A percentile compares a stretch with the other conserved stretches of the same genome.
Conservation (phyloP, 805 yeast species). For the Brettanomyces sp. region DNA sequence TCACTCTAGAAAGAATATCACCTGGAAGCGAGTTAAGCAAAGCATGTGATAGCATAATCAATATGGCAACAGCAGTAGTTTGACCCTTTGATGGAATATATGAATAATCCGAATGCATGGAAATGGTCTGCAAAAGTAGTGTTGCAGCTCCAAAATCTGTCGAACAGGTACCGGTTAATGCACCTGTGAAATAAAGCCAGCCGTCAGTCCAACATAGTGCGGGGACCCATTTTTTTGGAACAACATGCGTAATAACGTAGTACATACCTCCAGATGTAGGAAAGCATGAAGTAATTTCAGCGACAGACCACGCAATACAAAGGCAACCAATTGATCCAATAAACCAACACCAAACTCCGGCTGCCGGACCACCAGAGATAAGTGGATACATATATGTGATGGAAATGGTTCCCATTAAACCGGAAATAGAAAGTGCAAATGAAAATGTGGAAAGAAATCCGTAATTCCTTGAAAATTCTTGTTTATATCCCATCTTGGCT, state of each 20-base stretch:
- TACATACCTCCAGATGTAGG: conserved; percentile 49
- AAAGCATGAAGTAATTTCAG: conserved; percentile 40
- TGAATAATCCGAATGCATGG: conserved; percentile 28
- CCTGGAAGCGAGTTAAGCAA: conserved; percentile 43
- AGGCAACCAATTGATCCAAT: conserved; percentile 45
- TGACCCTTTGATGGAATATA: conserved; percentile 35
- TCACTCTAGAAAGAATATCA: conserved; percentile 36
- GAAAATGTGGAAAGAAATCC: conserved; percentile 54
- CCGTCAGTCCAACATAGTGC: conserved; percentile 46
- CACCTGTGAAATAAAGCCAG: conserved; percentile 41
- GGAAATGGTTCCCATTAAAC: conserved; percentile 53
- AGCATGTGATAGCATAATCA: conserved; percentile 40
- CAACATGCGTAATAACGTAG: conserved; percentile 37
- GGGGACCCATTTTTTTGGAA: conserved; percentile 41
- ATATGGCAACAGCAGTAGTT: conserved; percentile 41
- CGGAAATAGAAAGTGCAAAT: conserved; percentile 57
- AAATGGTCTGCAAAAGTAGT: conserved; percentile 36
- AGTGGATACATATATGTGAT: conserved; percentile 42
- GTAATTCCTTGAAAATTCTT: conserved; percentile 50
- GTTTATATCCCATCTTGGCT: conserved; percentile 47
- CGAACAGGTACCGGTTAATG: conserved; percentile 41
- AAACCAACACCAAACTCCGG: conserved; percentile 56
- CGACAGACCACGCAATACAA: conserved; percentile 42
- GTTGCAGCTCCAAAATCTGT: conserved; percentile 45
- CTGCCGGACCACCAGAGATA: conserved; percentile 52